Conservation (phyloP, 768 basidiomycete species). For the Rhodosporidiobolus sp. region DNA sequence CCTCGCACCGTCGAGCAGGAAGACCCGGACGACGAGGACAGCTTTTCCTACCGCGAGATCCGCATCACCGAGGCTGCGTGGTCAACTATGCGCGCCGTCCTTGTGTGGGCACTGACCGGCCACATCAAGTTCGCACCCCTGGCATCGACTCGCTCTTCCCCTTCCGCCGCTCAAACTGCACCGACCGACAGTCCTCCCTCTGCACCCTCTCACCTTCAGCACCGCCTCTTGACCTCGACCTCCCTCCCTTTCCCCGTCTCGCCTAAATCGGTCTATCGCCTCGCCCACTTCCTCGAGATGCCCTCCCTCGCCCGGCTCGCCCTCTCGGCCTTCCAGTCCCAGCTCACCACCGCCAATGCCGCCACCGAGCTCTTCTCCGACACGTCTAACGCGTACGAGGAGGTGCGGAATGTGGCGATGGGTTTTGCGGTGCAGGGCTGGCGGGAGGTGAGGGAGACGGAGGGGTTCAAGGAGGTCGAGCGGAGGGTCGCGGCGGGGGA, state of each 20-base stretch:
- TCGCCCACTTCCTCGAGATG: constrained; percentile 9
- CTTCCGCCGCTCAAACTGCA: no score
- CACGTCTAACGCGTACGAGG: neutral
- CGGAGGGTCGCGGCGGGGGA: no score
- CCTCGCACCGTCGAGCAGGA: neutral
- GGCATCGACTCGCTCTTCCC: neutral
- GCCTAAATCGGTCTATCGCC: constrained; percentile 17
- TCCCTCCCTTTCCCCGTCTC: constrained; percentile 5
- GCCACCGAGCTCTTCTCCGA: constrained; percentile 2
- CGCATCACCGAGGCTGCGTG: no score
- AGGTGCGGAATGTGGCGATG: neutral
- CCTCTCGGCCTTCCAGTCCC: neutral
- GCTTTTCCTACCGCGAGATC: neutral
- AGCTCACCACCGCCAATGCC: neutral
- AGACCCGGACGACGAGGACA: neutral
- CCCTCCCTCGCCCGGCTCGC: neutral
- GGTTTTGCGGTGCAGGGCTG: neutral
- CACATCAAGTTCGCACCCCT: constrained; percentile 1
- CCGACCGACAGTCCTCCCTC: no score
- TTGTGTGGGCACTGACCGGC: neutral
- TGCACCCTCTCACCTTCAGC: no score
- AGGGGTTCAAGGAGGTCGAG: no score
- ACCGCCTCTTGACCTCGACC: neutral
- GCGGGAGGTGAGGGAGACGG: no score
- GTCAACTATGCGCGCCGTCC: neutral